Percentiles rank a stretch among this genome's conserved stretches.
Evolutionary conservation across 345 rosid species (phyloP).

Genomic region (Syzygium aromaticum): DNA sequence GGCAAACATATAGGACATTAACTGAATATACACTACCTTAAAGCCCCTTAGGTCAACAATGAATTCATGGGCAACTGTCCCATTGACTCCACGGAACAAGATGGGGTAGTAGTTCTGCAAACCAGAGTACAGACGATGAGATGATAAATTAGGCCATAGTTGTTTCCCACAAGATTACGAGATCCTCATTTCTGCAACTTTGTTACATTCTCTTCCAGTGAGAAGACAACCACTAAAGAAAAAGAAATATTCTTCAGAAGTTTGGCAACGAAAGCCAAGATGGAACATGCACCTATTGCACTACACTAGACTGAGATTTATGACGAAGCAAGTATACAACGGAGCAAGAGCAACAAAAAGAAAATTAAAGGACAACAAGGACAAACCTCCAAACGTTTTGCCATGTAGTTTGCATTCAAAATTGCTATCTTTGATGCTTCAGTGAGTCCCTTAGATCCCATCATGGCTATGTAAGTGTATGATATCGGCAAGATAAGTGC

Average conservation of each 20-base stretch:
- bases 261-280: not conserved
- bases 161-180: not conserved
- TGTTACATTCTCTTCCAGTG: not conserved
- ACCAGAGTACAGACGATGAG: not conserved
- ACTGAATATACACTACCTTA: slow-evolving; percentile 44
- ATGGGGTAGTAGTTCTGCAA: slow-evolving; percentile 70
- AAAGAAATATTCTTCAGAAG: not conserved
- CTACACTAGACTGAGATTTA: not conserved
- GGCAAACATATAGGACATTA: not conserved
- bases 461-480: slow-evolving; percentile 91
- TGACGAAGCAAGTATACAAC: not conserved
- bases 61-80: slow-evolving; percentile 95
- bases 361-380: not conserved
- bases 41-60: slow-evolving; percentile 86
- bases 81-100: slow-evolving; percentile 94
- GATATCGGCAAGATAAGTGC: slow-evolving; percentile 97
- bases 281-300: not conserved
- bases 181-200: not conserved
- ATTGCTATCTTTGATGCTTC: slow-evolving; percentile 96
- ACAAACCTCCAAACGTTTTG: slow-evolving; percentile 87
- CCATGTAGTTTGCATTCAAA: slow-evolving; percentile 98
- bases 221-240: not conserved
- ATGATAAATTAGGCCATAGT: not conserved
- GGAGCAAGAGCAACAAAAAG: not conserved
- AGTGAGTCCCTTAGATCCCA: slow-evolving; percentile 95